Percentiles rank a stretch among this genome's conserved stretches.
Evolutionary conservation across 1,284 basidiomycete genomes (phyloP).

Genomic region (Hymenochaete sp.): DNA sequence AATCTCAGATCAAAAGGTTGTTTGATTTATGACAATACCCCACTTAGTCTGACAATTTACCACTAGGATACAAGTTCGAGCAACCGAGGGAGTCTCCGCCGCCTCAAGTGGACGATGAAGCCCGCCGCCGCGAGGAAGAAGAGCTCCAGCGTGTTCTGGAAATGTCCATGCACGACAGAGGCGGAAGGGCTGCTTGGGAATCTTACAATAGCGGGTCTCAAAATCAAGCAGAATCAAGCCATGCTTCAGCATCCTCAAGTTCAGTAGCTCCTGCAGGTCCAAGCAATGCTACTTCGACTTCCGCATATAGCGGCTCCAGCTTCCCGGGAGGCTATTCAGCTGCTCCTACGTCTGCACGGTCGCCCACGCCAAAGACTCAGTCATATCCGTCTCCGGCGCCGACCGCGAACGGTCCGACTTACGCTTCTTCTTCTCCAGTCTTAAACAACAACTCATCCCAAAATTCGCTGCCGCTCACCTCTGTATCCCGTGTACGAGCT

Average conservation of each 20-base stretch:
- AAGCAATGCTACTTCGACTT: slow-evolving; percentile 17
- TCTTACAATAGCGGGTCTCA: slow-evolving; percentile 28
- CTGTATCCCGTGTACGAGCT: slow-evolving; percentile 79
- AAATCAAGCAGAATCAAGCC: slow-evolving; percentile 32
- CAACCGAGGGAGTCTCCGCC: slow-evolving; percentile 56
- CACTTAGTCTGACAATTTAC: not conserved
- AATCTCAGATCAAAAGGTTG: slow-evolving; percentile 76
- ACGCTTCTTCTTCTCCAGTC: slow-evolving; percentile 22
- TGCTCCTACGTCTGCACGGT: slow-evolving; percentile 38
- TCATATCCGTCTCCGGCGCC: slow-evolving; percentile 20
- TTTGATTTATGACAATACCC: slow-evolving; percentile 23
- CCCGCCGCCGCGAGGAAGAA: slow-evolving; percentile 79
- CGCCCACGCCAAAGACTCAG: slow-evolving; percentile 30
- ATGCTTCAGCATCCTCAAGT: slow-evolving; percentile 32
- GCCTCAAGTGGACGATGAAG: slow-evolving; percentile 68
- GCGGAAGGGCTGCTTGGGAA: slow-evolving; percentile 56
- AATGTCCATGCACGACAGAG: slow-evolving; percentile 82
- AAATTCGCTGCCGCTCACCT: slow-evolving; percentile 21
- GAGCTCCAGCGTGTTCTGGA: slow-evolving; percentile 87
- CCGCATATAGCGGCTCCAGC: too few relatives aligned
- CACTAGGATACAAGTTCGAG: slow-evolving; percentile 66
- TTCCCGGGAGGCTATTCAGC: too few relatives aligned
- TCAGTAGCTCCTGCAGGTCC: slow-evolving; percentile 9
- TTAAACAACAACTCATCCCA: slow-evolving; percentile 12
- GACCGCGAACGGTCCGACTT: slow-evolving; percentile 15